A percentile compares a stretch with the other conserved stretches of the same genome.
phyloP scores from a whole-genome alignment of 2,329 filamentous ascomycete genomes.

The Xylariaceae sp. region DNA sequence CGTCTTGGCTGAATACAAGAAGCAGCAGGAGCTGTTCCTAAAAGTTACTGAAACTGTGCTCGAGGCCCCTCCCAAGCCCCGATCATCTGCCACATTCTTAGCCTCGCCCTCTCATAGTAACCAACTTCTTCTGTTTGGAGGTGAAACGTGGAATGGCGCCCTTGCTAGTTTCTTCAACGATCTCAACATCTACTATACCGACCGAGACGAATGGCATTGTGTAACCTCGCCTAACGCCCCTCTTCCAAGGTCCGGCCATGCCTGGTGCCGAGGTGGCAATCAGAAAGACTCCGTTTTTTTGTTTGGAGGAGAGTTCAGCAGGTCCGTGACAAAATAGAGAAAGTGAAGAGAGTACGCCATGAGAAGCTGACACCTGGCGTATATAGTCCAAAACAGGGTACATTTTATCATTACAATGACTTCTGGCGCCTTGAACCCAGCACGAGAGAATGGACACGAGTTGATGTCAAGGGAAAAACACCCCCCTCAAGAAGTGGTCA shows the following conservation, averaged over 20 bases:
- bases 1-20: conserved; percentile 88
- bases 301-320: conserved; percentile 95
- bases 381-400: conserved; percentile 52
- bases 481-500: conserved; percentile 88
- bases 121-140: conserved; percentile 87
- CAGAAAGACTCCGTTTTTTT: conserved; percentile 77
- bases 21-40: conserved; percentile 88
- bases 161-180: conserved; percentile 72
- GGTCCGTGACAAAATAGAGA: conserved; percentile 32
- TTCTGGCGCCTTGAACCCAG: conserved; percentile 91
- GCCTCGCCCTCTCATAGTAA: conserved; percentile 83
- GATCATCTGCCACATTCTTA: conserved; percentile 77
- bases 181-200: conserved; percentile 70
- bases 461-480: conserved; percentile 75
- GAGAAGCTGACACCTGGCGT: too few species aligned
- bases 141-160: conserved; percentile 93
- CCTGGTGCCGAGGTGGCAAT: conserved; percentile 89
- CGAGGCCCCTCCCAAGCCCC: conserved; percentile 69
- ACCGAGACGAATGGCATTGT: conserved; percentile 84
- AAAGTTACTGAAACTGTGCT: conserved; percentile 83
- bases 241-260: conserved; percentile 86
- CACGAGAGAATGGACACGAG: conserved; percentile 83
- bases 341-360: too few species aligned
- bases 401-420: conserved; percentile 98
- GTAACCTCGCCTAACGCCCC: conserved; percentile 91